Evolutionary conservation across 768 basidiomycete genomes (phyloP), one percentile per base, ranked within the genome.

Genomic region (Pleurotus citrinopileatus): DNA sequence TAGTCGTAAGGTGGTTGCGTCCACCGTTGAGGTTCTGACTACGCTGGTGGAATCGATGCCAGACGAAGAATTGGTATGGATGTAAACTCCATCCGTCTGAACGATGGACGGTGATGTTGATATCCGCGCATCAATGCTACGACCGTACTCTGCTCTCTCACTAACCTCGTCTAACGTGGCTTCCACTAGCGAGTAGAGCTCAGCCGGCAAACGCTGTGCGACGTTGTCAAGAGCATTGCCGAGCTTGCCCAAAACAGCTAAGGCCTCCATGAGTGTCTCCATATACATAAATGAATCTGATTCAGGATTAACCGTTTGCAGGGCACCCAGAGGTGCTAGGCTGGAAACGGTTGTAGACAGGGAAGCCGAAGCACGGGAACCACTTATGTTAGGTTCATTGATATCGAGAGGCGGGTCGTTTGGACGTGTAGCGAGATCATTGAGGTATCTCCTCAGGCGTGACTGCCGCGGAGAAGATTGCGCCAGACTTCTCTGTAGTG

Each of bases 201-300:
- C 97, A 45, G 78, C 74, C 1, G 89, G 82, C 2, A 97, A 72
- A 47, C 94, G 83, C 66, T 98, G 94, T 4, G 84, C 75, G 42
- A 98, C 75, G 46, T 78, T 82, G 61, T 99, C 97, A 13, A 98
- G 73, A 4, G 86, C 91, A 52, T 73, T 83, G 2, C 91, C 92
- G 2, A 98, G 78, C 64, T 91, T 90, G 5, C 95, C 96, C 12
- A 99, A 75, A 1, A 94, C 87, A 12, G 94, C 88, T 10, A 98
- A 75, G n/a, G 94, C 89, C 68, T 98, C 97, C 6, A 98, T 73
- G 4, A 98, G 76, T 1, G 84, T 89, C 71, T 98, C 97, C 59
- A 98, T 87, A 63, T 98, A 98, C 3, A 84, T 70, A 69, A 97
- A 99, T 0, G 93, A 94, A 65, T 99, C 93, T 8, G 84, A 78